Evolutionary conservation across 805 yeast species (phyloP).

Genomic region (Barnettozyma wickerhamii): DNA sequence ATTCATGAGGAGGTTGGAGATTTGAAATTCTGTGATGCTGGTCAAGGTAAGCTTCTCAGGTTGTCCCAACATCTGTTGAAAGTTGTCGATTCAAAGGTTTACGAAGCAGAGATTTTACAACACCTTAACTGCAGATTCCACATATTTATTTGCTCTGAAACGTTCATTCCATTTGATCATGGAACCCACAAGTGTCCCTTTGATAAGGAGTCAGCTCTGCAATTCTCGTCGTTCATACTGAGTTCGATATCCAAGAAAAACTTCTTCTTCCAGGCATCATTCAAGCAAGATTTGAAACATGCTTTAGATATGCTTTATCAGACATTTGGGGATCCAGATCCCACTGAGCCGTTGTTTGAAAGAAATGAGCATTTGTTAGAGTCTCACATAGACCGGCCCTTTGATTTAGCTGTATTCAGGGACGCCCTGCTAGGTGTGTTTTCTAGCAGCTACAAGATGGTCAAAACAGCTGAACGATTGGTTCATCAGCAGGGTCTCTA

Average conservation of each 20-base stretch:
- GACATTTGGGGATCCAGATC: conserved; percentile 63
- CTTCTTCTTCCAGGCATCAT: conserved; percentile 48
- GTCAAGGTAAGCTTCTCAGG: conserved; percentile 57
- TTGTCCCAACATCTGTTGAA: conserved; percentile 53
- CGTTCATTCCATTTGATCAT: conserved; percentile 66
- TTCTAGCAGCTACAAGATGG: conserved; percentile 27
- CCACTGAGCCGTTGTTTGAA: conserved; percentile 35
- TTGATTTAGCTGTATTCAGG: conserved; percentile 42
- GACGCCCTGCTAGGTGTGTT: conserved; percentile 50
- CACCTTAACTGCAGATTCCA: conserved; percentile 77
- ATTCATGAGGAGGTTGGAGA: conserved; percentile 74
- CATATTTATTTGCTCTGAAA: conserved; percentile 53
- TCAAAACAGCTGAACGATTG: conserved; percentile 29
- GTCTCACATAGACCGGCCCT: conserved; percentile 41
- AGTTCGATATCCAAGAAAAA: conserved; percentile 54
- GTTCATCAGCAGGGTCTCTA: conserved; percentile 56
- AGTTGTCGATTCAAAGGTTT: conserved; percentile 35
- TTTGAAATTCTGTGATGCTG: conserved; percentile 62
- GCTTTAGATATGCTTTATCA: conserved; percentile 70
- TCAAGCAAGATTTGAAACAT: conserved; percentile 67
- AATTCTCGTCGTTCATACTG: conserved; percentile 44
- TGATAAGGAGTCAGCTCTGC: conserved; percentile 34
- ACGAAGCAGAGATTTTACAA: conserved; percentile 72
- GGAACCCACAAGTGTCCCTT: conserved; percentile 39
- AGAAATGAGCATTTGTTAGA: conserved; percentile 44